phyloP scores from a whole-genome alignment of 345 rosid species.

The Melaleuca quinquenervia region DNA sequence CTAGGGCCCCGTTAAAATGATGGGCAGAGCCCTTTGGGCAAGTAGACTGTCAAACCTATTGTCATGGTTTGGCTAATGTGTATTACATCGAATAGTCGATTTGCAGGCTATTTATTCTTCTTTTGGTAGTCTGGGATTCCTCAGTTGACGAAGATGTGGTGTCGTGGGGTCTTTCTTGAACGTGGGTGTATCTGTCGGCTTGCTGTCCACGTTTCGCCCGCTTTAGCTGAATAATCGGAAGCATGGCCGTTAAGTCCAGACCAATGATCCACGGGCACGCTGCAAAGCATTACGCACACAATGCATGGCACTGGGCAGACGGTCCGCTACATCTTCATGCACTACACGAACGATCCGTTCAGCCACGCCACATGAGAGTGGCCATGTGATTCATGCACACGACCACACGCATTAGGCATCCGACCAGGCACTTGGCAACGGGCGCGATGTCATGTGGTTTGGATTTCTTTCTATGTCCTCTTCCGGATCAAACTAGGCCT shows the following conservation, averaged over 20 bases:
- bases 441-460: no score
- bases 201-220: not conserved
- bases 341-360: no score
- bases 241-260: not conserved
- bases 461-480: not conserved
- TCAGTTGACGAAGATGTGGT: not conserved
- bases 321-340: no score
- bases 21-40: not conserved
- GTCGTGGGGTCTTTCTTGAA: not conserved
- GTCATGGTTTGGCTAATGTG: not conserved
- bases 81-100: not conserved
- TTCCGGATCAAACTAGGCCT: not conserved
- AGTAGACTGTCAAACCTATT: not conserved
- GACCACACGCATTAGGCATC: no score
- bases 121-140: not conserved
- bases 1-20: not conserved
- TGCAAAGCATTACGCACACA: no score
- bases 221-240: not conserved
- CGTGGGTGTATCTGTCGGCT: not conserved
- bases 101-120: not conserved
- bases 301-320: no score
- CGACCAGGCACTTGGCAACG: no score
- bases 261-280: no score
- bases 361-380: no score
- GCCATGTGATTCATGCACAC: no score